Conservation (phyloP, 2,329 filamentous ascomycete genomes). For the Fusarium sp. region DNA sequence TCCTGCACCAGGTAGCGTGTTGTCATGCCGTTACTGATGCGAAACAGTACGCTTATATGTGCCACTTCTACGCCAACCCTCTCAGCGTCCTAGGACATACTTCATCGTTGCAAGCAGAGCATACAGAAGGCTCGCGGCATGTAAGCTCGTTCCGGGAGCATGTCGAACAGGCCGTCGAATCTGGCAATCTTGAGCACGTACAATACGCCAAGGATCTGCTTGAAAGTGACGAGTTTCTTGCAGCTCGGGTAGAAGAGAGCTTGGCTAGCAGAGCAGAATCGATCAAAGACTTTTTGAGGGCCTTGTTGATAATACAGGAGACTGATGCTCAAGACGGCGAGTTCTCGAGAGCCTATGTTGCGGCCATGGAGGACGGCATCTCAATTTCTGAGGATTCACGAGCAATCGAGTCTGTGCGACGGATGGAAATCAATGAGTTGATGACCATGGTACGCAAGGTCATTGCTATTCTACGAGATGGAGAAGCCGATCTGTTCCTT, state of each 20-base stretch:
- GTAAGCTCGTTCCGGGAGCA: conserved; percentile 75
- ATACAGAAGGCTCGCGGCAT: conserved; percentile 75
- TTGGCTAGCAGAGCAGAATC: conserved; percentile 50
- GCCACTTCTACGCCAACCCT: conserved; percentile 84
- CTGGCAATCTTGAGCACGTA: conserved; percentile 57
- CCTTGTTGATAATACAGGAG: conserved; percentile 60
- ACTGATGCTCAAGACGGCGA: conserved; percentile 51
- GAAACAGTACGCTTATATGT: conserved; percentile 83
- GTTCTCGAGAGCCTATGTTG: conserved; percentile 71
- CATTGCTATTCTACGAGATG: conserved; percentile 48
- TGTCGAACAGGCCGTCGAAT: conserved; percentile 62
- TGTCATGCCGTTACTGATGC: conserved; percentile 17
- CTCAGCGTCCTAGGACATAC: conserved; percentile 71
- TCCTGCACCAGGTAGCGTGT: neutral
- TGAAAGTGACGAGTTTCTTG: conserved; percentile 69
- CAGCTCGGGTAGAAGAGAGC: conserved; percentile 53
- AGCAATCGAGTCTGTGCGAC: conserved; percentile 69
- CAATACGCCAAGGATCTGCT: conserved; percentile 62
- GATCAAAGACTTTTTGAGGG: conserved; percentile 60
- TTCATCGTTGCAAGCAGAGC: conserved; percentile 64
- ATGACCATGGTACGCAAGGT: conserved; percentile 43
- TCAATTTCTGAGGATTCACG: conserved; percentile 63
- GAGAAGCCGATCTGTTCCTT: conserved; percentile 53
- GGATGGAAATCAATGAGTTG: conserved; percentile 58
- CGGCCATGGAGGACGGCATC: conserved; percentile 69